A percentile compares a stretch with the other conserved stretches of the same genome.
These are phyloP conservation scores for Quillaja saponaria DNA, from an alignment of 306 rosid species.

Conservation along the genomic window DNA sequence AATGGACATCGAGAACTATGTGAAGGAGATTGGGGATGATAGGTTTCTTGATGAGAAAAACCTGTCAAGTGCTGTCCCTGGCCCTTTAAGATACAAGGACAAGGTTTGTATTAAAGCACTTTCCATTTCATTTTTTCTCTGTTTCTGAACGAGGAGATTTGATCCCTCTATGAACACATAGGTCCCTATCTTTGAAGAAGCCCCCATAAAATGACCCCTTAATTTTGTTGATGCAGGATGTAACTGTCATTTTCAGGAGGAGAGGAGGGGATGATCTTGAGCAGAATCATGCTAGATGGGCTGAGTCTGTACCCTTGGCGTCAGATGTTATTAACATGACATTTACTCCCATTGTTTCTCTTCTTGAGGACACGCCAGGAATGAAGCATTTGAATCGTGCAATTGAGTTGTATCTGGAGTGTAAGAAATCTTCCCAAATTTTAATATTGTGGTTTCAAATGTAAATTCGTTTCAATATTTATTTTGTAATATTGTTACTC, in stretches of 20 bases:
- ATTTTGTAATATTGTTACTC: background rate
- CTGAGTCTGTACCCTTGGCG: conserved; percentile 73
- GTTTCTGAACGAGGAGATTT: background rate
- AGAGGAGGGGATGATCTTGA: conserved; percentile 99
- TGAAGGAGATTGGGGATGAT: conserved; percentile 78
- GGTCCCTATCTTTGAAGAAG: too few relatives aligned
- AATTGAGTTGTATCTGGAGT: conserved; percentile 81
- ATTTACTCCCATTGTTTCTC: conserved; percentile 85
- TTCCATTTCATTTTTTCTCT: background rate
- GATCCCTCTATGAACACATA: background rate
- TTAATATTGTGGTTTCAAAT: conserved; percentile 15
- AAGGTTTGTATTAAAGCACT: conserved; percentile 58
- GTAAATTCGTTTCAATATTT: conserved; percentile 13
- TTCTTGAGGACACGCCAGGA: conserved; percentile 84
- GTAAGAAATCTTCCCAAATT: conserved; percentile 54
- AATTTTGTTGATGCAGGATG: conserved; percentile 67
- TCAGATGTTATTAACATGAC: conserved; percentile 97
- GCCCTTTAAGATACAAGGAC: conserved; percentile 89
- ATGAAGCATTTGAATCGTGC: conserved; percentile 84
- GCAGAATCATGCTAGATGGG: conserved; percentile 91
- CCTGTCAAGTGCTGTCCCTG: conserved; percentile 58
- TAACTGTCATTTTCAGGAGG: conserved; percentile 93
- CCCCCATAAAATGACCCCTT: conserved; percentile 10
- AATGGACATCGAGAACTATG: conserved; percentile 70
- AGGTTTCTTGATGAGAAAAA: conserved; percentile 65